Evolutionary conservation across 768 basidiomycete genomes (phyloP).

Genomic region (Boletellus ananiceps): DNA sequence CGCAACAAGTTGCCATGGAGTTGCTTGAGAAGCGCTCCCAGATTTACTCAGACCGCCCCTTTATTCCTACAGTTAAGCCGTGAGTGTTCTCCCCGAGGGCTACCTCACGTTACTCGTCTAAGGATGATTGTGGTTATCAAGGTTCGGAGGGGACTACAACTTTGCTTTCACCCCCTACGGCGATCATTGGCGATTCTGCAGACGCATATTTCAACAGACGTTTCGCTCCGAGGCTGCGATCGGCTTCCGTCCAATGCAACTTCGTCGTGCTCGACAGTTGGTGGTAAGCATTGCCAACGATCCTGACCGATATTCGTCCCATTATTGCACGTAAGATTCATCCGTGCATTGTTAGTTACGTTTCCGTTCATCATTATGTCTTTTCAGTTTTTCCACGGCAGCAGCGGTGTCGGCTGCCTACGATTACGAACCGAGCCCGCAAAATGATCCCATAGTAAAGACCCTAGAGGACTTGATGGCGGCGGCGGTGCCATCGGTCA

Average conservation of each 20-base stretch:
- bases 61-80: slow-evolving; percentile 7
- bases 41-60: slow-evolving; percentile 50
- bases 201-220: not conserved
- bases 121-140: not conserved
- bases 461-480: not conserved
- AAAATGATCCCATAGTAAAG: slow-evolving; percentile 5
- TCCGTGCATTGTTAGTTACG: not conserved
- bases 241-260: not conserved
- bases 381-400: slow-evolving; percentile 1
- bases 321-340: slow-evolving; percentile 1
- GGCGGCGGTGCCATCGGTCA: not conserved
- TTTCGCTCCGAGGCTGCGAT: not conserved
- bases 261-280: not conserved
- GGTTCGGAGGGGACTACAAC: not conserved
- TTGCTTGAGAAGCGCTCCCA: slow-evolving; percentile 42
- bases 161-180: not conserved
- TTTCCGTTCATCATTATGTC: not conserved
- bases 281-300: not conserved
- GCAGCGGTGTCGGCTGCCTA: slow-evolving; percentile 1
- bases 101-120: not conserved
- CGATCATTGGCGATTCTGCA: not conserved
- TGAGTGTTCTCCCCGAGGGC: not conserved
- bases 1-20: slow-evolving; percentile 37
- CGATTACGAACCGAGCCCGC: slow-evolving; percentile 5
- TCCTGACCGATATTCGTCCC: not conserved